phyloP scores from a whole-genome alignment of 768 basidiomycete species.

The Mycena alexandri region DNA sequence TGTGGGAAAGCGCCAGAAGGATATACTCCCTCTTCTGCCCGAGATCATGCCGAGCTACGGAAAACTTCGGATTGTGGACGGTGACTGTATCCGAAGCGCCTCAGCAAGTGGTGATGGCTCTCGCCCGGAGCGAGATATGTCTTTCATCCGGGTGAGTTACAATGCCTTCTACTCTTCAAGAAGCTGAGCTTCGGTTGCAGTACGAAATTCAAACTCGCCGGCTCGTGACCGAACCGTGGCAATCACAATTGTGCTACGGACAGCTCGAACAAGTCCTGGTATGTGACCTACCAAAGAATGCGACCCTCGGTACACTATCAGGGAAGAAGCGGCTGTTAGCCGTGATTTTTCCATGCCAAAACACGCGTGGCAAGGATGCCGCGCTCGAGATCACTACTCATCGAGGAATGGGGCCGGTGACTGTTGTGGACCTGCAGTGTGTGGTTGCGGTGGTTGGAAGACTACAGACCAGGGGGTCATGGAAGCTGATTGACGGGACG shows the following conservation, averaged over 20 bases:
- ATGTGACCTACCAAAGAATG: background rate
- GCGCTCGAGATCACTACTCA: background rate
- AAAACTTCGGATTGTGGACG: conserved; percentile 7
- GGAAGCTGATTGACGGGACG: conserved; percentile 9
- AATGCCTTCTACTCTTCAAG: too few species aligned
- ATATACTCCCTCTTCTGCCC: background rate
- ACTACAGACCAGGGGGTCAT: background rate
- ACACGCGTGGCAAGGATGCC: conserved; percentile 14
- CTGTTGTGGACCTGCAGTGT: conserved; percentile 12
- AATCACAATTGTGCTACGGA: background rate
- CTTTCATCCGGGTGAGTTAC: conserved; percentile 6
- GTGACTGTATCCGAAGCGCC: background rate
- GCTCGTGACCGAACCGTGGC: background rate
- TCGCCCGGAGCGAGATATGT: conserved; percentile 12
- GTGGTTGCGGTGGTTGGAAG: conserved; percentile 11
- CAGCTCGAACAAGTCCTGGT: conserved; percentile 10
- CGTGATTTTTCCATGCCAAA: background rate
- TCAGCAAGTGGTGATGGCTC: conserved; percentile 12
- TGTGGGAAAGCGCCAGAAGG: background rate
- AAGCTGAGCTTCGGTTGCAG: background rate
- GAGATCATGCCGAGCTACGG: conserved; percentile 16
- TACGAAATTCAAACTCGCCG: conserved; percentile 12
- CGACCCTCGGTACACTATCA: background rate
- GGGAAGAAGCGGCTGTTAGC: background rate
- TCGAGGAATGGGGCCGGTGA: background rate